These are phyloP conservation scores for Neonectria magnoliae DNA, from an alignment of 2,329 filamentous ascomycete species.

Conservation along the genomic window DNA sequence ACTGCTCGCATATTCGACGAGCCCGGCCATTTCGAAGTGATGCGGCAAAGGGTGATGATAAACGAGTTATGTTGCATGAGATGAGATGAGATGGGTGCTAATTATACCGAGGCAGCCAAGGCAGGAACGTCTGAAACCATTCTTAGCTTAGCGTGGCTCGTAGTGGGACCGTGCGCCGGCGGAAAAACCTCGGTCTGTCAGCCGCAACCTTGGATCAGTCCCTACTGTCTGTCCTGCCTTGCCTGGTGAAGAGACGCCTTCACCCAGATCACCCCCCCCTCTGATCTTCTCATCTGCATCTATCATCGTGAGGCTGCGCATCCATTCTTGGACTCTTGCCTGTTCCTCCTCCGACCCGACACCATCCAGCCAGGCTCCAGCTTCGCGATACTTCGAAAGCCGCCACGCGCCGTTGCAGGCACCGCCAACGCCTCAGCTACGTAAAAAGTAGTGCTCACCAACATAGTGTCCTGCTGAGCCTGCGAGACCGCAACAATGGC, in stretches of 20 bases:
- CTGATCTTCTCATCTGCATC: constrained; percentile 15
- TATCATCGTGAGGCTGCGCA: background rate
- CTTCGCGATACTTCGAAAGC: constrained; percentile 23
- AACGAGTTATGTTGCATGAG: constrained; percentile 15
- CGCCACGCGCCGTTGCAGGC: constrained; percentile 34
- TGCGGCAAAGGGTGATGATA: constrained; percentile 11
- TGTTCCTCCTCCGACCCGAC: background rate
- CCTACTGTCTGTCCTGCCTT: constrained; percentile 17
- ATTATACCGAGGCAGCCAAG: constrained; percentile 15
- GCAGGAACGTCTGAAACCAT: constrained; percentile 22
- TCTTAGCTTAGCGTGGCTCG: constrained; percentile 34
- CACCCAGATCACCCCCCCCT: constrained; percentile 25
- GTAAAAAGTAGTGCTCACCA: constrained; percentile 53
- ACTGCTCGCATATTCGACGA: constrained; percentile 63
- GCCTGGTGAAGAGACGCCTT: constrained; percentile 8
- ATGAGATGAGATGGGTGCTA: background rate
- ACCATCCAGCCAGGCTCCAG: background rate
- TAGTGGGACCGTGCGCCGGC: background rate
- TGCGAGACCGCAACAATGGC: constrained; percentile 61
- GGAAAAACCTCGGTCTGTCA: constrained; percentile 30
- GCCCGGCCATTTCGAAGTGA: constrained; percentile 51
- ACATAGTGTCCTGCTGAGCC: constrained; percentile 54
- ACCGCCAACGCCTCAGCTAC: constrained; percentile 33
- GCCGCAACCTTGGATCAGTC: constrained; percentile 30
- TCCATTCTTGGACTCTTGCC: background rate